Evolutionary conservation across 257 asterid species (phyloP).

Genomic region (Penstemon newberryi): DNA sequence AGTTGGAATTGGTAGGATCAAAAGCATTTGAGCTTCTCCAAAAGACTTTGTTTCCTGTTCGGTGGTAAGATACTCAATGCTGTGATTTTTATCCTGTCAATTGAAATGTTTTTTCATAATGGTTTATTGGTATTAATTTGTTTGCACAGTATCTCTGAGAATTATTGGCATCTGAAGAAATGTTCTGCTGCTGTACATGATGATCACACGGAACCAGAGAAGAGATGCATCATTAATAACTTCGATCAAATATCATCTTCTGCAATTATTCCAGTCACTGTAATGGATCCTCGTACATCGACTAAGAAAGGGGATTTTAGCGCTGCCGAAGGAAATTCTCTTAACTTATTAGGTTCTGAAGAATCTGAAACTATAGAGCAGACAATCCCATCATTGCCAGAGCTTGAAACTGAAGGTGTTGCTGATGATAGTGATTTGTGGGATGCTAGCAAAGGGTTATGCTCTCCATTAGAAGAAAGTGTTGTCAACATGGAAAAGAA

Average conservation of each 20-base stretch:
- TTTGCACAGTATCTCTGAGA: slow-evolving; percentile 41
- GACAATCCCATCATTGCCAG: slow-evolving; percentile 27
- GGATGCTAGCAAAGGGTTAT: slow-evolving; percentile 56
- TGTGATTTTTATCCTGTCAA: slow-evolving; percentile 20
- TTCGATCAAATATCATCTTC: slow-evolving; percentile 44
- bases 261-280: slow-evolving; percentile 51
- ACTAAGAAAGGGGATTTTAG: slow-evolving; percentile 30
- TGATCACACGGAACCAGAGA: slow-evolving; percentile 25
- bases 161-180: slow-evolving; percentile 37
- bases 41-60: slow-evolving; percentile 61
- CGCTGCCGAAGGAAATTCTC: slow-evolving; percentile 37
- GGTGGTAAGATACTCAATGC: slow-evolving; percentile 45
- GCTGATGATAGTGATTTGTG: slow-evolving; percentile 48
- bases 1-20: slow-evolving; percentile 72
- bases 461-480: slow-evolving; percentile 72
- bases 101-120: slow-evolving; percentile 20
- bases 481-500: slow-evolving; percentile 64
- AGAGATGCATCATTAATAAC: slow-evolving; percentile 34
- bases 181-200: slow-evolving; percentile 35
- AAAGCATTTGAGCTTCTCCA: slow-evolving; percentile 62
- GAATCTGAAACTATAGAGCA: slow-evolving; percentile 35
- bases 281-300: slow-evolving; percentile 66
- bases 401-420: slow-evolving; percentile 36
- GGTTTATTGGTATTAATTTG: slow-evolving; percentile 23
- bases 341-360: slow-evolving; percentile 27